Base-by-base conservation (phyloP, 1,284 basidiomycete species). In the Leccinum huronense region DNA sequence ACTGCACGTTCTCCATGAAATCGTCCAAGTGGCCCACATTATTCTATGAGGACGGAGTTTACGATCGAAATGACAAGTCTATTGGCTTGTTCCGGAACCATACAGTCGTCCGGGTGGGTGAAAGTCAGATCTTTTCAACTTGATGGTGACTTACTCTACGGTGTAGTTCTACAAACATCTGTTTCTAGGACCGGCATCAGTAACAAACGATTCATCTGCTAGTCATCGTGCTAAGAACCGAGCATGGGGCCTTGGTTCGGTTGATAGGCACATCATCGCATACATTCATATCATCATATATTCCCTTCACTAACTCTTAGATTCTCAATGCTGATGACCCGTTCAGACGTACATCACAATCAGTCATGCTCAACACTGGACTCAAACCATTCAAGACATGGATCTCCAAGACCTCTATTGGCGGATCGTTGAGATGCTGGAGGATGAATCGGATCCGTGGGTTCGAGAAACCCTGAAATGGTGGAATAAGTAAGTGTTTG, bases 351-450 rank as follows among this genome's bases (percentile, higher is more conserved):
- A 65, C 36, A 27, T 65, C 13, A 65, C 36, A 14, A 9, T 65
- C 5, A 65, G 64, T 42, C 57, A 65, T n/a, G 30, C 58, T 5
- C 42, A 48, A 1, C 23, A 56, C 0, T 65, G 63, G 64, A 65
- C 57, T 1, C 16, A 30, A 10, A 60, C 1, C 0, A 63, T 65
- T 2, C 9, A 51, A 1, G 13, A 60, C 1, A 65, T 65, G 58
- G 45, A 65, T 23, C 19, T 65, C 0, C 33, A 65, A 51, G 42
- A 65, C 40, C 45, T 61, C 8, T 65, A 65, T 16, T 61, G 48
- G 64, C 5, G 8, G 3, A 65, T 65, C 3, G 7, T 65, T 1
- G 51, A 65, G 56, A 55, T 65, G 33, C 19, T 65, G 0, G 40
- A 65, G 2, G 59, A 61, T 1, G 2, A 58, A 0, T 60, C 58